Percentiles rank a stretch among this genome's conserved stretches.
Evolutionary conservation across 1,284 basidiomycete species (phyloP).

Genomic region (Sporisorium sorghi): DNA sequence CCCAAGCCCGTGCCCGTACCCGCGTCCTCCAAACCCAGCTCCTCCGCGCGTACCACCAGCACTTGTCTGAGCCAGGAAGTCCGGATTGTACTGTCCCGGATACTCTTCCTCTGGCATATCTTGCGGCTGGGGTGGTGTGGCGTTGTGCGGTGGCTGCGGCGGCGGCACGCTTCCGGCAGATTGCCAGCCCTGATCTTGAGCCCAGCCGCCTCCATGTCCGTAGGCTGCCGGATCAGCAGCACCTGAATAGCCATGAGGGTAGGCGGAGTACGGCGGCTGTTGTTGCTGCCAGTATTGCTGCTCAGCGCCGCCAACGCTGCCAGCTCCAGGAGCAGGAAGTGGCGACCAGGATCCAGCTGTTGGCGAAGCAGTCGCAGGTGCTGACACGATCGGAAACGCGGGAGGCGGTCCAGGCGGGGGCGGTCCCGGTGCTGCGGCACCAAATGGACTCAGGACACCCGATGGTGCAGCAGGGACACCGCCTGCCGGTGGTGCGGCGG

Average conservation of each 20-base stretch:
- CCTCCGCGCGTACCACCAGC: constrained; percentile 12
- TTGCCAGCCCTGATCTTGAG: constrained; percentile 12
- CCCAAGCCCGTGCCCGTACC: constrained; percentile 8
- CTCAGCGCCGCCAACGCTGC: neutral
- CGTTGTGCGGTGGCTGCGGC: neutral
- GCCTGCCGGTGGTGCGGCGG: constrained; percentile 9
- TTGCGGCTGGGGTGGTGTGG: constrained; percentile 14
- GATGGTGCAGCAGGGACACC: neutral
- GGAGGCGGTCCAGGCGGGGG: constrained; percentile 39
- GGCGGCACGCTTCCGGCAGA: neutral
- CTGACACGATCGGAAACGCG: neutral
- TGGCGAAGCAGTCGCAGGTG: constrained; percentile 4
- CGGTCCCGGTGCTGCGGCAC: constrained; percentile 10
- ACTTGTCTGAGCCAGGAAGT: constrained; percentile 32
- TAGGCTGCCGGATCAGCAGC: constrained; percentile 4
- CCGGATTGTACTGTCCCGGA: constrained; percentile 50
- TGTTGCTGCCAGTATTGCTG: constrained; percentile 21
- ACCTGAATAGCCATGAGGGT: constrained; percentile 8
- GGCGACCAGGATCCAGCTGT: constrained; percentile 31
- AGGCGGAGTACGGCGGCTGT: constrained; percentile 7
- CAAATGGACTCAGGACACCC: constrained; percentile 13
- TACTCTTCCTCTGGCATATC: constrained; percentile 50
- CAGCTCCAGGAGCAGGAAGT: constrained; percentile 4
- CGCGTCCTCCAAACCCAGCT: constrained; percentile 10
- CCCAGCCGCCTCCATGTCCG: constrained; percentile 15